A percentile compares a stretch with the other conserved stretches of the same genome.
Evolutionary conservation across 2,329 filamentous ascomycete species (phyloP).

Genomic region (Pseudogymnoascus sp.): DNA sequence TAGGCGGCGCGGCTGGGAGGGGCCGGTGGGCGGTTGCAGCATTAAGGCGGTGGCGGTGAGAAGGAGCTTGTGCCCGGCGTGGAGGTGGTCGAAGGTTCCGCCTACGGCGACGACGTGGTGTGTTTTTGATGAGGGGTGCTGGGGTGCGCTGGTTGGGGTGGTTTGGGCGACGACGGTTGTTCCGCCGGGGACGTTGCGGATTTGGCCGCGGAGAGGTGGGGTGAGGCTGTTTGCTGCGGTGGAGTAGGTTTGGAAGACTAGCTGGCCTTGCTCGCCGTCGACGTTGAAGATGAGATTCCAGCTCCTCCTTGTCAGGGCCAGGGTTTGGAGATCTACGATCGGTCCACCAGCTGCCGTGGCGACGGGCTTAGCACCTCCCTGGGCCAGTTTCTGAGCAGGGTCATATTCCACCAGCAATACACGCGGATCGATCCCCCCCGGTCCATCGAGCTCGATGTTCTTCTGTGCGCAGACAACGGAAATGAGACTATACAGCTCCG

Average conservation of each 20-base stretch:
- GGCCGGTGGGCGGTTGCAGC: slow-evolving; percentile 41
- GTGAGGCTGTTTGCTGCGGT: slow-evolving; percentile 39
- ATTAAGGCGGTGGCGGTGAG: slow-evolving; percentile 78
- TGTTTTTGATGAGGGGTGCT: slow-evolving; percentile 14
- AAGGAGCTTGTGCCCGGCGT: slow-evolving; percentile 91
- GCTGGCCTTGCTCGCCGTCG: slow-evolving; percentile 55
- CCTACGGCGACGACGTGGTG: slow-evolving; percentile 69
- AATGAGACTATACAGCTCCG: slow-evolving; percentile 69
- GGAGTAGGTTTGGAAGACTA: slow-evolving; percentile 44
- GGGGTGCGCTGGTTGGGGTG: neutral
- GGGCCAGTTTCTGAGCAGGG: slow-evolving; percentile 32
- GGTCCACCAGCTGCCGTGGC: slow-evolving; percentile 28
- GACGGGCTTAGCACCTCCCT: slow-evolving; percentile 35
- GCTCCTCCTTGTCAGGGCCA: slow-evolving; percentile 44
- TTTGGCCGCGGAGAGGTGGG: slow-evolving; percentile 40
- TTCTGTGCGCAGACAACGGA: slow-evolving; percentile 59
- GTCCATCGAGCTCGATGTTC: slow-evolving; percentile 53
- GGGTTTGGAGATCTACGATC: slow-evolving; percentile 39
- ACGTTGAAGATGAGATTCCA: slow-evolving; percentile 62
- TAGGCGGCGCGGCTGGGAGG: slow-evolving; percentile 41
- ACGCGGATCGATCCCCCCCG: slow-evolving; percentile 66
- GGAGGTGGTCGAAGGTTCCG: slow-evolving; percentile 93
- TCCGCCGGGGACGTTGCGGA: slow-evolving; percentile 45
- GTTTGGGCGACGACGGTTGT: slow-evolving; percentile 35
- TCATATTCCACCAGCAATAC: slow-evolving; percentile 64